Percentiles rank a stretch among this genome's conserved stretches.
These are phyloP conservation scores for Sequoia sempervirens DNA, from an alignment of 75 land plant species.

Conservation along the genomic window DNA sequence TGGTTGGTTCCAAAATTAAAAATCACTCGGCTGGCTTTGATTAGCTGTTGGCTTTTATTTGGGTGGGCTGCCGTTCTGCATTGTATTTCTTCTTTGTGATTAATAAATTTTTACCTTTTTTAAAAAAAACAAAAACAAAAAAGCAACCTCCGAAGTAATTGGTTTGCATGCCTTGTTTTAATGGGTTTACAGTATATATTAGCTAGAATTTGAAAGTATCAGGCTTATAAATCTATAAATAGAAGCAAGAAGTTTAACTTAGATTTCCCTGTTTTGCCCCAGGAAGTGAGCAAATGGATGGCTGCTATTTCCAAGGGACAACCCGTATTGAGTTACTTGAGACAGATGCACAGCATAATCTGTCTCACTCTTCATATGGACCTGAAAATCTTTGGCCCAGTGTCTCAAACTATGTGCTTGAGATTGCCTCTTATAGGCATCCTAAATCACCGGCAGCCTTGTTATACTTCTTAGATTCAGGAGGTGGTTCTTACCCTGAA, in stretches of 20 bases:
- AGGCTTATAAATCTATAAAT: neutral
- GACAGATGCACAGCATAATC: slow-evolving; percentile 28
- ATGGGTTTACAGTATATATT: neutral
- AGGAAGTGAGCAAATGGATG: slow-evolving; percentile 9
- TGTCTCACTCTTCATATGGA: slow-evolving; percentile 53
- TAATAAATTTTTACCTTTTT: too few species aligned
- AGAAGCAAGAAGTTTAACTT: neutral
- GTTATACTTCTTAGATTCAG: slow-evolving; percentile 77
- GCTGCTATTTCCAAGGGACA: slow-evolving; percentile 16
- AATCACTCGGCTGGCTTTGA: neutral
- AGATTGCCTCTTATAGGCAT: slow-evolving; percentile 38
- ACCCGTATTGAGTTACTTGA: slow-evolving; percentile 56
- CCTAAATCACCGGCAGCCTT: slow-evolving; percentile 28
- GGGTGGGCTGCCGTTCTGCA: too few species aligned
- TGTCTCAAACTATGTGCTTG: slow-evolving; percentile 32
- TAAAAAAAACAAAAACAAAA: too few species aligned
- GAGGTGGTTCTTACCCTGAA: slow-evolving; percentile 41
- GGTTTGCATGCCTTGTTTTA: neutral
- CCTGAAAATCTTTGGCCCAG: slow-evolving; percentile 61
- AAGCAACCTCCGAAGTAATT: neutral
- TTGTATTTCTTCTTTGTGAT: too few species aligned
- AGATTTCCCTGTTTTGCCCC: neutral
- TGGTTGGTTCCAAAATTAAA: neutral
- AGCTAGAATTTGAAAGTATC: neutral
- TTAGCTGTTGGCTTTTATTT: too few species aligned